phyloP scores from a whole-genome alignment of 2,329 filamentous ascomycete species.

The Colletotrichum truncatum region DNA sequence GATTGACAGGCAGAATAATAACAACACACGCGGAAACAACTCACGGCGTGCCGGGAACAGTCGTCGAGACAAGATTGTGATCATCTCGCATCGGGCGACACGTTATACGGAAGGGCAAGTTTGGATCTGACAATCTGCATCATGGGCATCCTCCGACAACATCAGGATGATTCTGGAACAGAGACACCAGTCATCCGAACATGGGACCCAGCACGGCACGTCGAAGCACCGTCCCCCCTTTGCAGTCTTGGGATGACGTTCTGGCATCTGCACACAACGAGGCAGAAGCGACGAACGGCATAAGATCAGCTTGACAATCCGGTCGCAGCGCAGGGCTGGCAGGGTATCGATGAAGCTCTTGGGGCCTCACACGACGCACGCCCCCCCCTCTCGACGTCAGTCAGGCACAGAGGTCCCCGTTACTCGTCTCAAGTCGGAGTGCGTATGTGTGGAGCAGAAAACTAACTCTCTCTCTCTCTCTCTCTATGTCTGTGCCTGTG shows the following conservation, averaged over 20 bases:
- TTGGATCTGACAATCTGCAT: constrained; percentile 26
- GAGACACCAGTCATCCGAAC: constrained; percentile 32
- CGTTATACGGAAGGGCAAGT: not conserved
- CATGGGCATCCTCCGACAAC: constrained; percentile 1
- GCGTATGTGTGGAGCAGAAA: constrained; percentile 26
- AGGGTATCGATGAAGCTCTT: constrained; percentile 38
- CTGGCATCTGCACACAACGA: constrained; percentile 20
- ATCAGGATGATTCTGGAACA: constrained; percentile 30
- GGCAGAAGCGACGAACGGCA: constrained; percentile 31
- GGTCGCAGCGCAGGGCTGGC: constrained; percentile 48
- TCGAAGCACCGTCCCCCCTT: constrained; percentile 7
- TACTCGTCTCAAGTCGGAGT: constrained; percentile 55
- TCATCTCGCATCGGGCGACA: constrained; percentile 25
- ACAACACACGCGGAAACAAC: constrained; percentile 4
- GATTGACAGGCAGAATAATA: no score
- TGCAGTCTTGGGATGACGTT: constrained; percentile 28
- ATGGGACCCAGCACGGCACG: constrained; percentile 27
- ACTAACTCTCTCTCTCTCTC: no score
- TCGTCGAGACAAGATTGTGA: constrained; percentile 22
- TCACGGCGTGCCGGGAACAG: constrained; percentile 4
- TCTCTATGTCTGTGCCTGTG: no score
- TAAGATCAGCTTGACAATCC: constrained; percentile 55
- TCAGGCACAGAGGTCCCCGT: constrained; percentile 43
- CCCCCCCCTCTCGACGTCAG: constrained; percentile 30
- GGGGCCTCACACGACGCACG: constrained; percentile 40